These are phyloP conservation scores for Persicaria tinctoria DNA, from an alignment of 148 eudicot species.

Conservation along the genomic window DNA sequence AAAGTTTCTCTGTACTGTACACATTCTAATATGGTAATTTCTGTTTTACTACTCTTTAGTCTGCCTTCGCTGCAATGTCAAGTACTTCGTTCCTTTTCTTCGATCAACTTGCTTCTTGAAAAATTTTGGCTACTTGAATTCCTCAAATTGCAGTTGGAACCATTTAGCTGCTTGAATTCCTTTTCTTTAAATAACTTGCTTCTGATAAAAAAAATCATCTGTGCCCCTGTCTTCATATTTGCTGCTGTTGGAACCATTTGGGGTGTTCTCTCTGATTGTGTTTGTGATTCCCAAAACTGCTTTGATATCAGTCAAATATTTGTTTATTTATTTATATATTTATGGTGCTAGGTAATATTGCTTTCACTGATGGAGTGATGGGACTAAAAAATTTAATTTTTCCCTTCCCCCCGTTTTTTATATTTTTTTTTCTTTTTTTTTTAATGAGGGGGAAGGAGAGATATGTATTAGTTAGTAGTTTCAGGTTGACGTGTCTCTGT, in stretches of 20 bases:
- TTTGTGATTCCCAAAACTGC: background rate
- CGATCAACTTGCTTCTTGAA: background rate
- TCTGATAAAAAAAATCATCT: too few relatives aligned
- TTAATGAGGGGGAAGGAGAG: too few relatives aligned
- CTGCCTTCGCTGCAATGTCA: background rate
- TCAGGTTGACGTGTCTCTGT: too few relatives aligned
- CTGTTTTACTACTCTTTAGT: too few relatives aligned
- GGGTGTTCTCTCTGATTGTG: background rate
- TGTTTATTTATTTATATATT: background rate
- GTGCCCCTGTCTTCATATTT: background rate
- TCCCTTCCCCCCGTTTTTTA: background rate
- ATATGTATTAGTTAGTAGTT: too few relatives aligned
- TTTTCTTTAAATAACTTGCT: too few relatives aligned
- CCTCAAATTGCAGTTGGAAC: too few relatives aligned
- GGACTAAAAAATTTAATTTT: background rate
- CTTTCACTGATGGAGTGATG: background rate
- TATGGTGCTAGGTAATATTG: background rate
- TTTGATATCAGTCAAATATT: background rate
- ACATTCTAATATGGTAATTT: too few relatives aligned
- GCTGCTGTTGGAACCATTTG: slow-evolving; percentile 1
- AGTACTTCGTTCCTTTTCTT: background rate
- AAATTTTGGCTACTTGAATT: background rate
- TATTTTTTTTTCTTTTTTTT: too few relatives aligned
- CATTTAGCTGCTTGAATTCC: too few relatives aligned
- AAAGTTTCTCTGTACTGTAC: too few relatives aligned